Base-by-base conservation (phyloP, 352 stramenopile species). In the Globisporangium rhizosaccharum region DNA sequence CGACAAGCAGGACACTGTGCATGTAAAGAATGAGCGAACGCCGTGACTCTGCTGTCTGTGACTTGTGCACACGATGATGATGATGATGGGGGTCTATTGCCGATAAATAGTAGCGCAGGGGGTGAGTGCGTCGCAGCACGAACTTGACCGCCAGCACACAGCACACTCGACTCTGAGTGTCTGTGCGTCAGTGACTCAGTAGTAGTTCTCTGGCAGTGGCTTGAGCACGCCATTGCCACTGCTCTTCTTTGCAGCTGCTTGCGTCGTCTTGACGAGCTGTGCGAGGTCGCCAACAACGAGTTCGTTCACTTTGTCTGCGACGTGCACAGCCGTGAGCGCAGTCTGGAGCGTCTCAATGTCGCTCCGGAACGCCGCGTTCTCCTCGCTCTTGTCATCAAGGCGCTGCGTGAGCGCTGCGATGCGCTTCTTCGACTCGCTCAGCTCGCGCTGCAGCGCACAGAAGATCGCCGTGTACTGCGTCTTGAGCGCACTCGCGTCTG, bases 401-500 rank as follows among this genome's bases (percentile, higher is more conserved):
- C 75, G 72, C 48, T 76, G 75, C 26, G 63, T 71, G 30, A 91
- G 63, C n/a, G 57, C 68, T 28, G 65, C 53, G 14, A 81, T 59
- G n/a, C 79, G 76, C 14, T 76, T 62, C 64, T 88, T 88, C 61
- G 72, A 78, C 47, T 76, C 73, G 50, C 73, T 65, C 58, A 91
- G 57, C 57, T 87, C 76, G 15, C 67, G 70, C 51, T 91, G 82
- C 42, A 91, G 45, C 3, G 72, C 76, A 36, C 76, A 82, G 55
- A 91, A 87, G 67, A 91, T 85, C 39, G 75, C 62, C 9, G 84
- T 73, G 42, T 91, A 91, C 53, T 76, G 76, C 20, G 72, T 57
- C 28, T 72, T 70, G 58, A 88, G 61, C 23, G 68, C 67, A 20
- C 68, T 57, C 14, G 83, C 52, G 15, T 82, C 67, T 1, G 51